Base-by-base conservation (phyloP, 352 stramenopile genomes). In the Thraustochytrium striatum region DNA sequence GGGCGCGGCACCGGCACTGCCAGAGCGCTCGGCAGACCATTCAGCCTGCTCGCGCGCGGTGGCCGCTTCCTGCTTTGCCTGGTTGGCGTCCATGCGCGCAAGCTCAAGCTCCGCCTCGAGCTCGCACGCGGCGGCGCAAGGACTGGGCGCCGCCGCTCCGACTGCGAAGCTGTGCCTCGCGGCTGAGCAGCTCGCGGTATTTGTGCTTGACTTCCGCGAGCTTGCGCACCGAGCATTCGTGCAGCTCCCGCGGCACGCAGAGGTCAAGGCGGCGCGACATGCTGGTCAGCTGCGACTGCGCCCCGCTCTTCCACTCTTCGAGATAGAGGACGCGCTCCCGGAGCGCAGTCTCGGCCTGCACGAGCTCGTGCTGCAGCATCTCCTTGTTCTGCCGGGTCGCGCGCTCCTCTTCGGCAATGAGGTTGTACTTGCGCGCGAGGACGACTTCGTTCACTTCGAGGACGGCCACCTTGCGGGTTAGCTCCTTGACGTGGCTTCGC, bases 241-340 rank as follows among this genome's bases (percentile, higher is more conserved):
- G 82, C 32, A 82, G 38, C 1, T 70, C 58, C 28, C 78, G 52
- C n/a, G 84, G 83, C 0, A 89, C 84, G 32, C 65, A 85, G 30
- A 69, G 58, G 21, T 87, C 83, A 36, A 87, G 55, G 69, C 61
- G 44, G n/a, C 72, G 30, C 68, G 83, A 65, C 72, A 89, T 43
- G 30, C 72, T 43, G 16, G 72, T 47, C 11, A 88, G 81, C n/a
- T 68, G 58, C 3, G 57, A 38, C 44, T 79, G 41, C 38, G 83
- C 72, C 16, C 72, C 72, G 1, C 39, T 78, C 72, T 95, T 95
- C 87, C 90, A 97, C 78, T 91, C 89, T 81, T 97, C 92, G 9
- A 97, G 84, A 72, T 95, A 96, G 41, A 96, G 72, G 8, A 96
- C 87, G 2, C 92, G 88, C 75, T 87, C 86, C 72, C 95, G 94